Percentiles rank a stretch among this genome's conserved stretches.
phyloP scores from a whole-genome alignment of 2,329 filamentous ascomycete species.

The Colletotrichum shisoi region DNA sequence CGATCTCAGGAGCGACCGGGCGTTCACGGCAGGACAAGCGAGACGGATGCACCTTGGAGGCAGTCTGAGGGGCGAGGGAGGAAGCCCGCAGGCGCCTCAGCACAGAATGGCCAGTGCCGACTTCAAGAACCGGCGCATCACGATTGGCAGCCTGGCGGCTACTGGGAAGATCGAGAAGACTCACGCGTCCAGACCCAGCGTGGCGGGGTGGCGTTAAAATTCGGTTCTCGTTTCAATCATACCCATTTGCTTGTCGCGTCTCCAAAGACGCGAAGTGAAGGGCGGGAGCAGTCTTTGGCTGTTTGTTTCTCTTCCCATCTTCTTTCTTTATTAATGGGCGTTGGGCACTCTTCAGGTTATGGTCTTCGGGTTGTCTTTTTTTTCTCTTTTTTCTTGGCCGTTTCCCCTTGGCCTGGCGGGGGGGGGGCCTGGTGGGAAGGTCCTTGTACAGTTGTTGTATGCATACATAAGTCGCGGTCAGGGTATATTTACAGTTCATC shows the following conservation, averaged over 20 bases:
- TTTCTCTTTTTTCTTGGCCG: conserved; percentile 9
- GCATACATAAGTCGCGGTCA: conserved; percentile 17
- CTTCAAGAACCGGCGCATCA: conserved; percentile 39
- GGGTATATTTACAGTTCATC: conserved; percentile 31
- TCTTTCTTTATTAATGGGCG: conserved; percentile 12
- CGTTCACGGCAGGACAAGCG: conserved; percentile 64
- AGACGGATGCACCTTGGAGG: conserved; percentile 64
- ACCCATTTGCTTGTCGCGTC: conserved; percentile 26
- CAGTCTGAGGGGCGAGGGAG: conserved; percentile 46
- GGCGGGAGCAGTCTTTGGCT: conserved; percentile 5
- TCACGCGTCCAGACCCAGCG: conserved; percentile 32
- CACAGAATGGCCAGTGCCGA: conserved; percentile 37
- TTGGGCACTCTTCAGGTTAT: conserved; percentile 23
- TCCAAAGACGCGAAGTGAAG: not conserved
- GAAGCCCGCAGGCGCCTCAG: conserved; percentile 40
- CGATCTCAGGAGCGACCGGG: conserved; percentile 49
- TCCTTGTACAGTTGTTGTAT: conserved; percentile 28
- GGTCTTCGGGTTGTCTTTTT: conserved; percentile 10
- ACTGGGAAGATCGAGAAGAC: conserved; percentile 37
- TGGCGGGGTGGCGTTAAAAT: conserved; percentile 55
- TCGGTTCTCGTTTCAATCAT: conserved; percentile 26
- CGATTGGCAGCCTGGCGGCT: conserved; percentile 37
- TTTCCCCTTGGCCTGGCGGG: conserved; percentile 23
- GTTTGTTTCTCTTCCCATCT: not conserved
- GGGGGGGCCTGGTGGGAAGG: conserved; percentile 23